phyloP scores from a whole-genome alignment of 169 alveolate genomes.

The Blepharisma undulans region DNA sequence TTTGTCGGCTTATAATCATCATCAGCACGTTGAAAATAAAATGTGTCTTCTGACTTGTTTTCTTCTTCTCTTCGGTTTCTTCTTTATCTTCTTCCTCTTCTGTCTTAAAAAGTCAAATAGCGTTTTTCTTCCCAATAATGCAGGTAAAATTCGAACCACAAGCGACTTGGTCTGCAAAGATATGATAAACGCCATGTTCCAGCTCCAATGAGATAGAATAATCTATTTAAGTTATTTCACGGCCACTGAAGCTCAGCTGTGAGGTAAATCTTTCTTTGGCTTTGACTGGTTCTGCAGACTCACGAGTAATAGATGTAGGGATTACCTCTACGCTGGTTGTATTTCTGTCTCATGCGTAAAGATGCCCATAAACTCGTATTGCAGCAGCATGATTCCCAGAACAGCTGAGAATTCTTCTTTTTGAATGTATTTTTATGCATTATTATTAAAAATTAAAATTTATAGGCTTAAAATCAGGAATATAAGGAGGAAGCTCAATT shows the following conservation, averaged over 20 bases:
- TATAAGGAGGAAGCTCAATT: neutral
- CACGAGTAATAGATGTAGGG: neutral
- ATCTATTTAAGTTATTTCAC: neutral
- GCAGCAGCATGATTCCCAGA: constrained; percentile 21
- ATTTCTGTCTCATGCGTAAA: constrained; percentile 28
- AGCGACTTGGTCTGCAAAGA: constrained; percentile 6
- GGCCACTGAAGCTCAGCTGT: neutral
- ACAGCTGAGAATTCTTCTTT: neutral
- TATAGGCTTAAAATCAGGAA: neutral
- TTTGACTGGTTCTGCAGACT: neutral
- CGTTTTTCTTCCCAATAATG: neutral
- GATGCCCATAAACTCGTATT: constrained; percentile 8
- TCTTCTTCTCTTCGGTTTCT: neutral
- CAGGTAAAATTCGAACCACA: constrained; percentile 13
- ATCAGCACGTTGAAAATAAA: neutral
- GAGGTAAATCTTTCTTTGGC: neutral
- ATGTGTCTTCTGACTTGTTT: neutral
- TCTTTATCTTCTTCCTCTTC: neutral
- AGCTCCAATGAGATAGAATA: neutral
- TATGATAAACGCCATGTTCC: neutral
- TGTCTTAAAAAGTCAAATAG: neutral
- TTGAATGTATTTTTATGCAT: neutral
- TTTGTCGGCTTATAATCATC: neutral
- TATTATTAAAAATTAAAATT: too few relatives aligned
- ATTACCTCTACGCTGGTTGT: neutral